phyloP scores from a whole-genome alignment of 108 stramenopile genomes.

The Pseudonitzschia delicatissima region DNA sequence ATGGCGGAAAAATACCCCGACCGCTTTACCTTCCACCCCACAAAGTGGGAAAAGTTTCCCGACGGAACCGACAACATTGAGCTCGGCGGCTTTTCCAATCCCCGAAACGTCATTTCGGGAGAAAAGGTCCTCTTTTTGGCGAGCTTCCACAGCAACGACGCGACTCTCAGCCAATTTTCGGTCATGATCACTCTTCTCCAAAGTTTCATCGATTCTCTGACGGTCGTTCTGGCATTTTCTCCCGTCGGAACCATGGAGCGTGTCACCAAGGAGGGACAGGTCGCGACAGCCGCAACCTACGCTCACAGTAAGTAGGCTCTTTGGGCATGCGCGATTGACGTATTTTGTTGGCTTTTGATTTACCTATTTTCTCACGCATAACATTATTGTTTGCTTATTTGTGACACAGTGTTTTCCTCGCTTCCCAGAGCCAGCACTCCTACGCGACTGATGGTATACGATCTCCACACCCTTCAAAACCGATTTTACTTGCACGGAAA shows the following conservation, averaged over 20 bases:
- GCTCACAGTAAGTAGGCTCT: conserved; percentile 43
- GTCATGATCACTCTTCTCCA: conserved; percentile 84
- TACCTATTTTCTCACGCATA: not conserved
- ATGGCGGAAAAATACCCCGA: conserved; percentile 56
- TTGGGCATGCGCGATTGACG: too few relatives aligned
- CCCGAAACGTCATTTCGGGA: conserved; percentile 72
- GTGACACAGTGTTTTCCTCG: conserved; percentile 55
- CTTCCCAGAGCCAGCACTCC: conserved; percentile 81
- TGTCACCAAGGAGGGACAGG: conserved; percentile 73
- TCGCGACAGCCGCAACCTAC: conserved; percentile 89
- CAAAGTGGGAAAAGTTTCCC: conserved; percentile 82
- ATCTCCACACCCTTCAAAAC: conserved; percentile 88
- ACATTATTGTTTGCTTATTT: not conserved
- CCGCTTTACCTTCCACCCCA: conserved; percentile 75
- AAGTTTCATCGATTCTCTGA: conserved; percentile 74
- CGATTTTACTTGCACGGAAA: conserved; percentile 79
- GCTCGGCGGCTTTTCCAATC: conserved; percentile 71
- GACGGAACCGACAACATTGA: conserved; percentile 81
- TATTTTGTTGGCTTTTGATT: not conserved
- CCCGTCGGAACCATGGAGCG: conserved; percentile 90
- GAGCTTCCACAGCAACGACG: conserved; percentile 89
- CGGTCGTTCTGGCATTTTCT: conserved; percentile 85
- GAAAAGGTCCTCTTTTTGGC: conserved; percentile 84
- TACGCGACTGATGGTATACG: conserved; percentile 86
- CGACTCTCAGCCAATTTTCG: conserved; percentile 87